Conservation (phyloP, 306 rosid genomes). For the Dryas drummondii region DNA sequence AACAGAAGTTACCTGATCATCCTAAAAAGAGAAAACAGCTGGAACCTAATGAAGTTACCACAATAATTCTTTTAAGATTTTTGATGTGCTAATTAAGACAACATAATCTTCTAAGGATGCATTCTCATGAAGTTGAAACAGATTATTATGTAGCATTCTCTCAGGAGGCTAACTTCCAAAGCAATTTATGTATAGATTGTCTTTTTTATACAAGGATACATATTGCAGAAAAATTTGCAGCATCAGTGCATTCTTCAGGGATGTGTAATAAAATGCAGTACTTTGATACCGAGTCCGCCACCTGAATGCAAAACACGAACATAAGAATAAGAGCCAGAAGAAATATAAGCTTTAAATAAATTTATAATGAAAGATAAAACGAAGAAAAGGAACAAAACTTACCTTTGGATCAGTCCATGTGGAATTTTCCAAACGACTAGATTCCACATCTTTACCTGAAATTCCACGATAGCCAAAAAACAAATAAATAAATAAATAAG, state of each 20-base stretch:
- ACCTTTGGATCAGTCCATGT: constrained; percentile 46
- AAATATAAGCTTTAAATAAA: neutral
- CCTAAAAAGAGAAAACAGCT: neutral
- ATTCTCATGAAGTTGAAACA: neutral
- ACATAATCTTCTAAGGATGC: neutral
- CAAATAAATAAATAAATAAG: neutral
- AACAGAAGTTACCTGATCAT: neutral
- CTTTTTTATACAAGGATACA: constrained; percentile 44
- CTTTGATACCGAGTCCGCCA: constrained; percentile 47
- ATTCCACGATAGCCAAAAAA: neutral
- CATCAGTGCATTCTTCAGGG: constrained; percentile 44
- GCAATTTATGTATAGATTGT: neutral
- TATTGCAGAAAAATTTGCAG: constrained; percentile 49
- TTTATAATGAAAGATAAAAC: constrained; percentile 1
- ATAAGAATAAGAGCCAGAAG: constrained; percentile 1
- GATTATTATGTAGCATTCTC: neutral
- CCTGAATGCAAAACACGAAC: constrained; percentile 30
- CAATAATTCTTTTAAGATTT: too few species aligned
- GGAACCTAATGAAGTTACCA: neutral
- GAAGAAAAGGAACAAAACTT: neutral
- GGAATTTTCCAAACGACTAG: constrained; percentile 40
- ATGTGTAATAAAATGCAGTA: constrained; percentile 51
- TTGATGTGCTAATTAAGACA: neutral
- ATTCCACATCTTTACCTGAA: constrained; percentile 50
- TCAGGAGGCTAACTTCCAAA: neutral